A percentile compares a stretch with the other conserved stretches of the same genome.
Conservation (phyloP, 805 yeast genomes). For the Tetrapisispora nanseiensis region DNA sequence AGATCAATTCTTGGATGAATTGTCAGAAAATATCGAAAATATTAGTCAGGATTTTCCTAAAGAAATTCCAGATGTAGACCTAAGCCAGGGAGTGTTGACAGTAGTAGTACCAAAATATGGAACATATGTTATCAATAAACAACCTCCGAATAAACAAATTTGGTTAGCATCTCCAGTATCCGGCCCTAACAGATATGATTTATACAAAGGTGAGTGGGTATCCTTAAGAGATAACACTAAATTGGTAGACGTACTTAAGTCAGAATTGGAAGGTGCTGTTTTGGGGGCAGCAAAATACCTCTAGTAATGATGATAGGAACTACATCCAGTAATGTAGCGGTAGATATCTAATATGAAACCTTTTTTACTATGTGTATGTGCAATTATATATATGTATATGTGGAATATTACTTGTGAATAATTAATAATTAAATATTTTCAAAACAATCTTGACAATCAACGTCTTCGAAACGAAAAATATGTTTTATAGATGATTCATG, state of each 20-base stretch:
- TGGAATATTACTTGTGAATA: too few species aligned
- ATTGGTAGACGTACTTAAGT: constrained; percentile 38
- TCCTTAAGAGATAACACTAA: constrained; percentile 56
- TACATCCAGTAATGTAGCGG: not conserved
- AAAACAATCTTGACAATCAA: too few species aligned
- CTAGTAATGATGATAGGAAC: too few species aligned
- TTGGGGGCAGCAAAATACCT: constrained; percentile 5
- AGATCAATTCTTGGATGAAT: constrained; percentile 56
- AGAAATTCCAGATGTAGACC: constrained; percentile 63
- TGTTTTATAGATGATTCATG: too few species aligned
- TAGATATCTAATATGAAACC: too few species aligned
- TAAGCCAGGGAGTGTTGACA: constrained; percentile 72
- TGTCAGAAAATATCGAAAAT: constrained; percentile 58
- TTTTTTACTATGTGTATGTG: too few species aligned
- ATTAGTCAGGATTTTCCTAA: constrained; percentile 54
- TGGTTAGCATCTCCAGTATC: constrained; percentile 92
- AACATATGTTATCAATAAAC: constrained; percentile 86
- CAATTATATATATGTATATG: not conserved
- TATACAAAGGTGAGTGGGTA: constrained; percentile 64
- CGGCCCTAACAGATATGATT: constrained; percentile 85
- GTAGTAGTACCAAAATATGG: constrained; percentile 63
- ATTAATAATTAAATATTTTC: too few species aligned
- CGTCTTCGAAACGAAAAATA: too few species aligned
- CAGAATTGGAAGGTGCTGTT: constrained; percentile 38
- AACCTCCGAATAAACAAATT: constrained; percentile 94